These are phyloP conservation scores for Talaromyces nanjingensis DNA, from an alignment of 495 filamentous ascomycete species.

Conservation along the genomic window DNA sequence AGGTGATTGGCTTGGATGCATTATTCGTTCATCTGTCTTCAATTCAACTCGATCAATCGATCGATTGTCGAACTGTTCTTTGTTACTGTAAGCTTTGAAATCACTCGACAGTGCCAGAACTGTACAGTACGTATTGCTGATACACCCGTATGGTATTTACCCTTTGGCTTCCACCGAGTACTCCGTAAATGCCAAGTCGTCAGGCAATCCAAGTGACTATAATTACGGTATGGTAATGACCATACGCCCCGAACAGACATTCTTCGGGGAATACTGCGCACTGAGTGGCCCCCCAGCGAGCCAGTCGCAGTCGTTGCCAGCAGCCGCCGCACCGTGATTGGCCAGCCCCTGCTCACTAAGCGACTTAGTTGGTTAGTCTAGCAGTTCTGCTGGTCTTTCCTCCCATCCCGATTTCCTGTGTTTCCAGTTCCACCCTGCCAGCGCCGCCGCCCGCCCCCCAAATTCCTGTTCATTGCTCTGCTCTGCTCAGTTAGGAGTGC, in stretches of 20 bases:
- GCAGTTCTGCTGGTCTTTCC: neutral
- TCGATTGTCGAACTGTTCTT: neutral
- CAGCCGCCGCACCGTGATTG: neutral
- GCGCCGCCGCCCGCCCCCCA: conserved; percentile 1
- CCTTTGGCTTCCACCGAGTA: neutral
- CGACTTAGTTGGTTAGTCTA: neutral
- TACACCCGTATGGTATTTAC: neutral
- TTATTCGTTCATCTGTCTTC: neutral
- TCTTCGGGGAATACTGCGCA: neutral
- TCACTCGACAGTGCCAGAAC: neutral
- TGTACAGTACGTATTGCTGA: neutral
- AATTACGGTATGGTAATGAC: neutral
- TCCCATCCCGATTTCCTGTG: neutral
- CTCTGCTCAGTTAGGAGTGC: neutral
- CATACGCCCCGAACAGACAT: neutral
- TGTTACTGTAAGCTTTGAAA: neutral
- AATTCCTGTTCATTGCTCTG: neutral
- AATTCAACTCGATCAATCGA: neutral
- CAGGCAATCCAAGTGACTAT: neutral
- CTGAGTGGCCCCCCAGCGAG: neutral
- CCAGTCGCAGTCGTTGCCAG: neutral
- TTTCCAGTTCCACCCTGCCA: neutral
- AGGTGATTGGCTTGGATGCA: neutral
- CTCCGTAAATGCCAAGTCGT: neutral
- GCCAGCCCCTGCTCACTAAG: conserved; percentile 8